Evolutionary conservation across 1,284 basidiomycete genomes (phyloP), one percentile per base, ranked within the genome.

Genomic region (Trametes versicolor): DNA sequence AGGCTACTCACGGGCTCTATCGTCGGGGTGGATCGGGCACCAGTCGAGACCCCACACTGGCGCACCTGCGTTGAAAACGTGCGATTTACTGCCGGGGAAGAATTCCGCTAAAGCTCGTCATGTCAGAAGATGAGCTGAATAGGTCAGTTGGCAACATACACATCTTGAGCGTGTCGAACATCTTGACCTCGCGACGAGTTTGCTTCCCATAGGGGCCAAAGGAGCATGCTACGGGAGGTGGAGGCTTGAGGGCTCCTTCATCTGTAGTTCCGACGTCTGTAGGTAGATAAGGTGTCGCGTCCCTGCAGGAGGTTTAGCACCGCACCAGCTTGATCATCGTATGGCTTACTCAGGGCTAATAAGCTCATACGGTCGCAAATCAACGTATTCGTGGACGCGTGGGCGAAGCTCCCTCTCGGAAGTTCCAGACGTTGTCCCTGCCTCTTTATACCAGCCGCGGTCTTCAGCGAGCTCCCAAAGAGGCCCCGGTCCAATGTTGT

Each of bases 1-100:
- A 4, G 8, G 1, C 23, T n/a, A 73, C 82, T 67, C 67, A 92
- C 92, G 72, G 54, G 78, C 70, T 57, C 88, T 83, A 58, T 91
- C 88, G 29, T 82, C 79, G 27, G 85, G 80, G 64, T 91, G 85
- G 21, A 90, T 87, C 1, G 96, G 95, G 75, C 94, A 95, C 95
- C 96, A 98, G 71, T 96, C 94, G 21, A 97, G 74, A 0, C 88
- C 93, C 90, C 92, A 95, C 17, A 94, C 91, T 0, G 93, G 92
- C 2, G 90, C 91, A 1, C 96, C 96, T 0, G 92, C 90, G 67
- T 91, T 92, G 77, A 97, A 90, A 0, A 95, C 80, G 67, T 91
- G 85, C 0, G 88, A 82, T 34, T 82, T 79, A 65, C 84, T 86
- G 43, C 81, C 83, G 2, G 83, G 76, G 51, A 86, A 79, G 62